Percentiles rank a stretch among this genome's conserved stretches.
phyloP scores from a whole-genome alignment of 2,329 filamentous ascomycete genomes.

The Chaetomium globosum region DNA sequence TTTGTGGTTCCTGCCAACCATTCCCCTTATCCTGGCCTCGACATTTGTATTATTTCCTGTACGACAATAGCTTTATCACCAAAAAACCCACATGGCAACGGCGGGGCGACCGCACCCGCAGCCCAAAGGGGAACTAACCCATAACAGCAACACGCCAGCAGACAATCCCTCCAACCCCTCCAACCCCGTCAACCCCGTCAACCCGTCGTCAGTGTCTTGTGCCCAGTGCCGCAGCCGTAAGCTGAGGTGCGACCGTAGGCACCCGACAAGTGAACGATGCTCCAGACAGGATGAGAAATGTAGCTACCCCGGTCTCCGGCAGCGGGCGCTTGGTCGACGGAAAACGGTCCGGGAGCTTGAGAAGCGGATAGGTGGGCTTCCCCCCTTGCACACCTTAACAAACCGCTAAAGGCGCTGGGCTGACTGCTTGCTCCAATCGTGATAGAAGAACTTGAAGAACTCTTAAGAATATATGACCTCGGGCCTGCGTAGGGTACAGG shows the following conservation, averaged over 20 bases:
- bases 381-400: neutral
- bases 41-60: no score
- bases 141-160: neutral
- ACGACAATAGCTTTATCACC: neutral
- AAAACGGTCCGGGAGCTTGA: constrained; percentile 15
- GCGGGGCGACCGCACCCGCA: neutral
- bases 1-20: neutral
- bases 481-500: neutral
- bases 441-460: constrained; percentile 8
- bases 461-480: neutral
- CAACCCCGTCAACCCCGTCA: no score
- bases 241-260: constrained; percentile 5
- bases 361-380: constrained; percentile 5
- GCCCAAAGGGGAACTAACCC: neutral
- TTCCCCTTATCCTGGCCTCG: neutral
- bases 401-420: neutral
- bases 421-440: neutral
- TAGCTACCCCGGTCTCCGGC: neutral
- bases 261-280: constrained; percentile 5
- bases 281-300: constrained; percentile 2
- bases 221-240: constrained; percentile 12
- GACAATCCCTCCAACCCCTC: neutral
- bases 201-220: constrained; percentile 3
- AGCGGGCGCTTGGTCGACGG: constrained; percentile 9
- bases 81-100: neutral